Evolutionary conservation across 1,139 yeast species (phyloP).

Genomic region (Suhomyces ambrosiae): DNA sequence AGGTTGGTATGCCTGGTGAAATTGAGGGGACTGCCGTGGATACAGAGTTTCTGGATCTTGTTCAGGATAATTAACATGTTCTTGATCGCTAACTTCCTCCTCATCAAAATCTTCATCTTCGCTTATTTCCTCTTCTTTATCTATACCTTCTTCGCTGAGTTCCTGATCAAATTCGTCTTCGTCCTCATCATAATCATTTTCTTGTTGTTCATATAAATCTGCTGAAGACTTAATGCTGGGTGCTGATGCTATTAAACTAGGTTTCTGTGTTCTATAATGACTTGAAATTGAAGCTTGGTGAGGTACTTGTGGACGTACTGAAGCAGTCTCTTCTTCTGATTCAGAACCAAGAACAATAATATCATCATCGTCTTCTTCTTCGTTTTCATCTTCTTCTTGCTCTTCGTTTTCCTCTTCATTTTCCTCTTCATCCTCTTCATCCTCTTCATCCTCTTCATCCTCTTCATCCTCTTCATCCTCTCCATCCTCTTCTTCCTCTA

Average conservation of each 20-base stretch:
- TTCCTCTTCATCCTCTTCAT: constrained; percentile 4
- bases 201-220: constrained; percentile 4
- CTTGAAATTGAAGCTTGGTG: too few relatives aligned
- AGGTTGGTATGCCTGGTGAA: too few relatives aligned
- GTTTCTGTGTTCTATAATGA: too few relatives aligned
- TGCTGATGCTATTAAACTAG: neutral
- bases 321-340: constrained; percentile 2
- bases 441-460: constrained; percentile 4
- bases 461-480: constrained; percentile 8
- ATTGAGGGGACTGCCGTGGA: too few relatives aligned
- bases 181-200: constrained; percentile 4
- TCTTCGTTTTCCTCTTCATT: constrained; percentile 2
- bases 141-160: too few relatives aligned
- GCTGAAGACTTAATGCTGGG: neutral
- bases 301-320: neutral
- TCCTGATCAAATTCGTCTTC: too few relatives aligned
- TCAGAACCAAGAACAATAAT: constrained; percentile 5
- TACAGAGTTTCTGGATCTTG: too few relatives aligned
- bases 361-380: constrained; percentile 4
- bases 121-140: constrained; percentile 4
- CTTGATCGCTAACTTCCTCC: constrained; percentile 1
- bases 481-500: constrained; percentile 13
- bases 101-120: constrained; percentile 6
- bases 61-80: too few relatives aligned
- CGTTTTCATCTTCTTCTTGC: constrained; percentile 1